Conservation (phyloP, 2,329 filamentous ascomycete genomes). For the Ceratocystis alfenasii region DNA sequence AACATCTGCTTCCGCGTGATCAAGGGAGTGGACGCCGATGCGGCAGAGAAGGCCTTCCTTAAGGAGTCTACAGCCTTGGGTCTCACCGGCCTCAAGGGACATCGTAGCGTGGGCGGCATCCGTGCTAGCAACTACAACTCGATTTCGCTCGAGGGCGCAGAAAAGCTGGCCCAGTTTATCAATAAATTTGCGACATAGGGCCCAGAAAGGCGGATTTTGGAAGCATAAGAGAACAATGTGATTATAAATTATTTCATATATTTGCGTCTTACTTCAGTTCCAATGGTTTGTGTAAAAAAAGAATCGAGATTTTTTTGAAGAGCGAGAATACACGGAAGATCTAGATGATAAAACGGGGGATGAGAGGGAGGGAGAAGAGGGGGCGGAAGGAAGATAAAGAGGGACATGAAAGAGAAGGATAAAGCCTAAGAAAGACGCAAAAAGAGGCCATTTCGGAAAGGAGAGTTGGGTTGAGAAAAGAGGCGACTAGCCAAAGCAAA, state of each 20-base stretch:
- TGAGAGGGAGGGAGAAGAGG: neutral
- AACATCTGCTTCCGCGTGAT: constrained; percentile 84
- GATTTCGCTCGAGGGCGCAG: constrained; percentile 53
- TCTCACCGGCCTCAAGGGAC: constrained; percentile 74
- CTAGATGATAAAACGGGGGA: neutral
- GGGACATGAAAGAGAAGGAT: neutral
- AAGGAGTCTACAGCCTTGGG: constrained; percentile 55
- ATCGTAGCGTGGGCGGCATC: constrained; percentile 76
- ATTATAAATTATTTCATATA: constrained; percentile 1
- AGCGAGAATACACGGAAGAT: constrained; percentile 12
- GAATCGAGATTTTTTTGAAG: constrained; percentile 2
- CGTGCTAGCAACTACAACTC: constrained; percentile 84
- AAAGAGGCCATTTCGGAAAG: constrained; percentile 5
- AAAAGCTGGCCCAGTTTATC: constrained; percentile 57
- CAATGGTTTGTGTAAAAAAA: neutral
- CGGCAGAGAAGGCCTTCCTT: constrained; percentile 69
- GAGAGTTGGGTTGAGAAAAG: constrained; percentile 3
- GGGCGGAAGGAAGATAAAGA: neutral
- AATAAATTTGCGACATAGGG: constrained; percentile 36
- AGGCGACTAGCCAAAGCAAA: constrained; percentile 2
- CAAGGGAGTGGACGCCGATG: constrained; percentile 47
- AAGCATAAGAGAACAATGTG: neutral
- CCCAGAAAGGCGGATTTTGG: neutral
- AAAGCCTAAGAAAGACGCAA: neutral
- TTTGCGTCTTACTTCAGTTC: neutral